phyloP scores from a whole-genome alignment of 768 basidiomycete species.

The Pulveroboletus sp. region DNA sequence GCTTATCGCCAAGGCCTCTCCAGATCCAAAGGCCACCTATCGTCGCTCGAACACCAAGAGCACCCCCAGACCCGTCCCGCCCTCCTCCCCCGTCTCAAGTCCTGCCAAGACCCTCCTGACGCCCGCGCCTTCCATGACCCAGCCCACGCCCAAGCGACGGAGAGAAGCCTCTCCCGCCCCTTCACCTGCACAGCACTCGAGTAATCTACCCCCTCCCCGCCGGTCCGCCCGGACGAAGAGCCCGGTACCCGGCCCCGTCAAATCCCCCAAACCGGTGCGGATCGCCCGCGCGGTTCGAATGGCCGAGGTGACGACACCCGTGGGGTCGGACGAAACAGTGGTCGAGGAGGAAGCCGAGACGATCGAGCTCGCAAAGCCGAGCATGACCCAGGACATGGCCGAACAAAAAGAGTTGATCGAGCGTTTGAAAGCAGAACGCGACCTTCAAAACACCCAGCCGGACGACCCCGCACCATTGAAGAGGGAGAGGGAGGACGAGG shows the following conservation, averaged over 20 bases:
- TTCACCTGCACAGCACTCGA: constrained; percentile 12
- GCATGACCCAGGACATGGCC: constrained; percentile 66
- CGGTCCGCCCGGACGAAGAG: constrained; percentile 43
- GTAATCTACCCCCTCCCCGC: constrained; percentile 39
- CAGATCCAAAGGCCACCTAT: constrained; percentile 76
- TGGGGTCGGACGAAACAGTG: constrained; percentile 57
- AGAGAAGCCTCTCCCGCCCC: constrained; percentile 52
- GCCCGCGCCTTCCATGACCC: constrained; percentile 35
- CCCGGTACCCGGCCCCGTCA: constrained; percentile 35
- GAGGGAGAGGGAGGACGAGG: constrained; percentile 44
- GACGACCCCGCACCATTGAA: constrained; percentile 36
- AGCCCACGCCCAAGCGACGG: constrained; percentile 58
- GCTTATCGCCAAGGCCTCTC: constrained; percentile 63
- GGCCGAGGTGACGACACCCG: constrained; percentile 41
- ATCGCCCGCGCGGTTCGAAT: constrained; percentile 22
- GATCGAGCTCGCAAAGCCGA: constrained; percentile 55
- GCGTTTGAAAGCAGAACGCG: constrained; percentile 63
- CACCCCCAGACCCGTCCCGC: constrained; percentile 26
- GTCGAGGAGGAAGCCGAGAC: constrained; percentile 63
- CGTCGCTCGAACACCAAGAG: constrained; percentile 55
- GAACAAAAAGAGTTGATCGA: constrained; percentile 78
- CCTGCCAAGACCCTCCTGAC: constrained; percentile 27
- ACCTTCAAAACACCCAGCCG: constrained; percentile 27
- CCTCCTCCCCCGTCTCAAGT: constrained; percentile 26
- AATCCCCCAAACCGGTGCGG: constrained; percentile 33